Conservation (phyloP, 2,329 filamentous ascomycete species). For the Diaporthe batatas region DNA sequence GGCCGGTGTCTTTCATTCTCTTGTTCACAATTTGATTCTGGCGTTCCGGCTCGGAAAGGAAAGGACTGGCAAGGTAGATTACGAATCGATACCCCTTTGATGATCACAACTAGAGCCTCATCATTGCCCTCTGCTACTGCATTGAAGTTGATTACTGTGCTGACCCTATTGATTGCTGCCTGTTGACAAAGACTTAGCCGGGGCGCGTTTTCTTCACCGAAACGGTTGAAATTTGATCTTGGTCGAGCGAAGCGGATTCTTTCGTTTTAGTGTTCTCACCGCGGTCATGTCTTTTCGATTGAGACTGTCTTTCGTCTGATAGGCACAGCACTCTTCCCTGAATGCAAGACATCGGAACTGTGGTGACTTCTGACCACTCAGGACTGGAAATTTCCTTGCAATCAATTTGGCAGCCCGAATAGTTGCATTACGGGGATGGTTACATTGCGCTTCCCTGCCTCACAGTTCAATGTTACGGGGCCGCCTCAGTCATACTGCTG, state of each 20-base stretch:
- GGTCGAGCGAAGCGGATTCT: no score
- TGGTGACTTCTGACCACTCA: background rate
- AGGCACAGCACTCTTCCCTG: background rate
- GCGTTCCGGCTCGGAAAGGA: slow-evolving; percentile 7
- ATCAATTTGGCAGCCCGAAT: no score
- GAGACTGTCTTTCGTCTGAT: background rate
- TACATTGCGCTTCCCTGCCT: background rate
- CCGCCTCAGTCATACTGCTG: background rate
- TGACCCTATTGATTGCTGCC: no score
- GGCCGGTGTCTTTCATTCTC: slow-evolving; percentile 2
- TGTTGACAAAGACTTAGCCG: no score
- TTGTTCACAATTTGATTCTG: slow-evolving; percentile 6
- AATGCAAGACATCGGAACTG: background rate
- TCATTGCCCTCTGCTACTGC: no score
- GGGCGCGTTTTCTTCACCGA: no score
- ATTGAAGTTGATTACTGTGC: background rate
- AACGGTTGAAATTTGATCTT: no score
- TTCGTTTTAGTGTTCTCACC: no score
- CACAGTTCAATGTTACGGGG: no score
- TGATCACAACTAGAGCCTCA: background rate
- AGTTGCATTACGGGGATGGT: background rate
- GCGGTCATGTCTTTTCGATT: no score
- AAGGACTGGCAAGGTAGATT: background rate
- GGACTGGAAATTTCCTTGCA: background rate
- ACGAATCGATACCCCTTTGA: slow-evolving; percentile 32